These are phyloP conservation scores for Chrysosporium queenslandicum DNA, from an alignment of 2,329 filamentous ascomycete genomes.

Conservation along the genomic window DNA sequence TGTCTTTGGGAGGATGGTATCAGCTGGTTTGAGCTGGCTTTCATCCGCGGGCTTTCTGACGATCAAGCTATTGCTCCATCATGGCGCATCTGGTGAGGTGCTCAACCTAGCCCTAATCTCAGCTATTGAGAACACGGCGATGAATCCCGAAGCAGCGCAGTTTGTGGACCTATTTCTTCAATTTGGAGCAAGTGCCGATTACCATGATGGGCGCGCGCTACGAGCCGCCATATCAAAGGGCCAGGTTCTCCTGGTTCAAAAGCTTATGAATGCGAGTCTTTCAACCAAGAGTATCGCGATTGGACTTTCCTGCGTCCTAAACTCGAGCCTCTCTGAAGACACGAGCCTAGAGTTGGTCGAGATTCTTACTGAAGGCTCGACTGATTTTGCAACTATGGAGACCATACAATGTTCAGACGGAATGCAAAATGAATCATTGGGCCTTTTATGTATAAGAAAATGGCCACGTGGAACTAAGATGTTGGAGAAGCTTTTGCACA, in stretches of 20 bases:
- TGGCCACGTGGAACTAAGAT: conserved; percentile 48
- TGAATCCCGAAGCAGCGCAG: conserved; percentile 28
- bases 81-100: conserved; percentile 25
- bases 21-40: conserved; percentile 31
- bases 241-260: conserved; percentile 34
- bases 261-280: conserved; percentile 9
- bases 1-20: conserved; percentile 14
- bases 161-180: conserved; percentile 37
- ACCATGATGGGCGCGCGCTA: conserved; percentile 43
- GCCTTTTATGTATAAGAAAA: conserved; percentile 45
- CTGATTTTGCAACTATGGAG: conserved; percentile 12
- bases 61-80: conserved; percentile 40
- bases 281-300: conserved; percentile 40
- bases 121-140: conserved; percentile 38
- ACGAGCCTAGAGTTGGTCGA: conserved; percentile 43
- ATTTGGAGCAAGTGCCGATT: conserved; percentile 42
- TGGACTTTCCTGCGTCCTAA: conserved; percentile 50
- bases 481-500: conserved; percentile 45
- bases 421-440: conserved; percentile 40
- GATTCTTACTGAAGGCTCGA: conserved; percentile 34
- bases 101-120: conserved; percentile 40
- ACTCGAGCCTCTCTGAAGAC: conserved; percentile 42
- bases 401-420: conserved; percentile 36
- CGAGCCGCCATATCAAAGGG: conserved; percentile 45
- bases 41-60: conserved; percentile 43